Conservation (phyloP, 257 asterid genomes). For the Verbascum thapsus region DNA sequence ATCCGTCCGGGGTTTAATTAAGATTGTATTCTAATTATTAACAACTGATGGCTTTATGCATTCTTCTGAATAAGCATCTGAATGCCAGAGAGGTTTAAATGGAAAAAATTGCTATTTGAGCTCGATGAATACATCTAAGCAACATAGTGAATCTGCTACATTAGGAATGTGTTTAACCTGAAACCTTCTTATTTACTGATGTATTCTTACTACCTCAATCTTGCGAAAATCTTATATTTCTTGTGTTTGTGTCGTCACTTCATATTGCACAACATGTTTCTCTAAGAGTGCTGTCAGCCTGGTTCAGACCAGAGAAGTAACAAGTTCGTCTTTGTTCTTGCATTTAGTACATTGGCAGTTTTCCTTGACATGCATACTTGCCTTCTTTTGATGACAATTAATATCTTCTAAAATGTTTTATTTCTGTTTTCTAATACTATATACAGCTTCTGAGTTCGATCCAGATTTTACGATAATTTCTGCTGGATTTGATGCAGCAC, state of each 20-base stretch:
- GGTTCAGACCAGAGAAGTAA: conserved; percentile 1
- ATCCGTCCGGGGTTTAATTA: conserved; percentile 5
- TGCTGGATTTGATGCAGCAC: conserved; percentile 99
- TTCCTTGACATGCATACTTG: conserved; percentile 18
- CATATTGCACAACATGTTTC: conserved; percentile 9
- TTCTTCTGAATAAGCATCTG: conserved; percentile 4
- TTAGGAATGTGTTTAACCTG: conserved; percentile 3
- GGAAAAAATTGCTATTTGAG: neutral
- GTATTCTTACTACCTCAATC: neutral
- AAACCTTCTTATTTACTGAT: conserved; percentile 4
- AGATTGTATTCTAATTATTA: conserved; percentile 10
- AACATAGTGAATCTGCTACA: conserved; percentile 3
- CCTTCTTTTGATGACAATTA: conserved; percentile 26
- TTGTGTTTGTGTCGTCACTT: neutral
- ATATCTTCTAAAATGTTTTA: conserved; percentile 36
- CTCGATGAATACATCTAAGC: conserved; percentile 13
- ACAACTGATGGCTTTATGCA: conserved; percentile 12
- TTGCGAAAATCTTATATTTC: conserved; percentile 13
- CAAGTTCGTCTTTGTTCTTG: conserved; percentile 4
- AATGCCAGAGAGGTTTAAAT: neutral
- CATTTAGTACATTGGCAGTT: conserved; percentile 16
- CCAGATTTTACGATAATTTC: conserved; percentile 95
- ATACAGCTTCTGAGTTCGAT: conserved; percentile 82
- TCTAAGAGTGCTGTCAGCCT: conserved; percentile 18
- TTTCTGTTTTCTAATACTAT: conserved; percentile 27